These are phyloP conservation scores for Puccinia coronata DNA, from an alignment of 1,284 basidiomycete genomes.

Conservation along the genomic window DNA sequence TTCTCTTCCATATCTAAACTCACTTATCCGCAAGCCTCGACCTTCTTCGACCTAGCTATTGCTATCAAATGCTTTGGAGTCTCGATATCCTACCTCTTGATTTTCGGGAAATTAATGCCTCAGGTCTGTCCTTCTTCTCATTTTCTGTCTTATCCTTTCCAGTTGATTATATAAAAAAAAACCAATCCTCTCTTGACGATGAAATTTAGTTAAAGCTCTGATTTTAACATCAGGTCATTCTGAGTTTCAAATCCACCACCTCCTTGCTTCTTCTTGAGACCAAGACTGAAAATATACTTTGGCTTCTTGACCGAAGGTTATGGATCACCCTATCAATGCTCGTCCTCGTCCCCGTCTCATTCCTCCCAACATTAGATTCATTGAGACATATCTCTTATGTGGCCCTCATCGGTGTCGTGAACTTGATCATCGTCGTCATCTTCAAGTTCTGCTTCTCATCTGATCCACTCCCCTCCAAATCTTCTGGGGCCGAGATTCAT, in stretches of 20 bases:
- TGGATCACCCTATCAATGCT: constrained; percentile 83
- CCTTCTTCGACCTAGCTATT: constrained; percentile 89
- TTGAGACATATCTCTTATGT: constrained; percentile 80
- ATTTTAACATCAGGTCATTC: constrained; percentile 25
- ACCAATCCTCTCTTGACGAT: constrained; percentile 61
- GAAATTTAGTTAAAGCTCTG: neutral
- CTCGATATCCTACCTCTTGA: constrained; percentile 73
- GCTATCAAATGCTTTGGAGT: constrained; percentile 97
- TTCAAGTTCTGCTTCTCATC: constrained; percentile 53
- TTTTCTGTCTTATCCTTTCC: neutral
- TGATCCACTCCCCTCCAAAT: constrained; percentile 29
- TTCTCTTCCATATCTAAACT: constrained; percentile 83
- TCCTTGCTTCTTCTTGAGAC: constrained; percentile 12
- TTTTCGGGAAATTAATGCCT: constrained; percentile 69
- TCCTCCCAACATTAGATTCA: constrained; percentile 65
- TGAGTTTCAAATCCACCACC: constrained; percentile 36
- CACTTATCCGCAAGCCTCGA: constrained; percentile 75
- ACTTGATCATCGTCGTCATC: constrained; percentile 63
- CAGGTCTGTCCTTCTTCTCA: constrained; percentile 75
- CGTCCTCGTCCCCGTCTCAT: constrained; percentile 82
- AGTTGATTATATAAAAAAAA: neutral
- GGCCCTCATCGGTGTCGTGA: constrained; percentile 74
- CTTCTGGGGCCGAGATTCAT: constrained; percentile 26
- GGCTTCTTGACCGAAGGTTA: constrained; percentile 71
- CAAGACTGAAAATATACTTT: constrained; percentile 64